These are phyloP conservation scores for Aspergillus sp. DNA, from an alignment of 2,329 filamentous ascomycete genomes.

Conservation along the genomic window DNA sequence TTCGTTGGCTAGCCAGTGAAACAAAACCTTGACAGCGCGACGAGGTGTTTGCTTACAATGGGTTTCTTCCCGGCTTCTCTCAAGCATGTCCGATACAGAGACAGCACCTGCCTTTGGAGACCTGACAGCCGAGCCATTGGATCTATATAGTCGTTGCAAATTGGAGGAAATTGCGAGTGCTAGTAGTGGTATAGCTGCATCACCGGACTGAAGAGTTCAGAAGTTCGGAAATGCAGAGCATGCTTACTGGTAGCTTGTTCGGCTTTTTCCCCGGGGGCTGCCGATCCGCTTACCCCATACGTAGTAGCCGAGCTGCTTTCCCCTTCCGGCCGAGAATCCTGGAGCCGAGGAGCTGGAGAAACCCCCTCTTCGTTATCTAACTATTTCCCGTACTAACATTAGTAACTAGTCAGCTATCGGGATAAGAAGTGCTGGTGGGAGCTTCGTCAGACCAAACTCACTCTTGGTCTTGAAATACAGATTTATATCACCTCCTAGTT, in stretches of 20 bases:
- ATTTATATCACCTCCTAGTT: too few species aligned
- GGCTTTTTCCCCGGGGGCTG: not conserved
- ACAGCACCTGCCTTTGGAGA: conserved; percentile 83
- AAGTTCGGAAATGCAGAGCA: not conserved
- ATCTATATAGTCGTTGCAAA: not conserved
- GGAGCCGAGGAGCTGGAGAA: conserved; percentile 3
- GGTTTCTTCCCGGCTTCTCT: conserved; percentile 81
- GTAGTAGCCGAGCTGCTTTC: not conserved
- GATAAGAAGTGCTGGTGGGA: too few species aligned
- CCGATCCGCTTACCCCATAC: conserved; percentile 1
- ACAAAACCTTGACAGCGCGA: not conserved
- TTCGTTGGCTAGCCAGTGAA: not conserved
- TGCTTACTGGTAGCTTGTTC: not conserved
- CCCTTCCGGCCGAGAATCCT: conserved; percentile 32
- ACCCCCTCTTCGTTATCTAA: not conserved
- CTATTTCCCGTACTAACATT: not conserved
- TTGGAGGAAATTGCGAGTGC: conserved; percentile 2
- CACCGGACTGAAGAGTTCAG: conserved; percentile 8
- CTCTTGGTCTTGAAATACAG: too few species aligned
- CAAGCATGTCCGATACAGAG: conserved; percentile 83
- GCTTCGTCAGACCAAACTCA: too few species aligned
- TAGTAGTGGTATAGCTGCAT: not conserved
- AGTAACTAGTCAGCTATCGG: too few species aligned
- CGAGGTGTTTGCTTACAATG: conserved; percentile 51
- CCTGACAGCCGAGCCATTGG: conserved; percentile 66